Base-by-base conservation (phyloP, 768 basidiomycete species). In the Chalciporus pseudorubinellus region DNA sequence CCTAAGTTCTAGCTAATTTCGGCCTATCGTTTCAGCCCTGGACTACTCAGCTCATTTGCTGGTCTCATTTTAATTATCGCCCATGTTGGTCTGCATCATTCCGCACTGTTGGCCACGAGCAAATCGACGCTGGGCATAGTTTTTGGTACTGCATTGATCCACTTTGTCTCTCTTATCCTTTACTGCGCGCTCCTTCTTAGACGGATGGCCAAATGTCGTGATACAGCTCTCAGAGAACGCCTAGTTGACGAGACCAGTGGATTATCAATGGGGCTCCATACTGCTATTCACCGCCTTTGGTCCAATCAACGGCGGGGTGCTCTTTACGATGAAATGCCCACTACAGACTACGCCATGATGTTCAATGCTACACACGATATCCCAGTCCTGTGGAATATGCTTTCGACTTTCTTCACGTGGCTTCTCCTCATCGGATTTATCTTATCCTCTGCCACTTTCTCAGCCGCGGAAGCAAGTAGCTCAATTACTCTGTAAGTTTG, bases 401-500 rank as follows among this genome's bases (percentile, higher is more conserved):
- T 74, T 16, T 74, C 77, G 14, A 72, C 72, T 3, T 80, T 81
- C 65, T 80, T 78, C 58, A 79, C 76, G 14, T 81, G 80, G 80
- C 74, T 81, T 48, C 61, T 80, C 42, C 63, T 81, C 26, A 78
- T 78, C 13, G 79, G 79, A 8, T 81, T 81, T 56, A 70, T 81
- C 12, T 66, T 82, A 26, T 79, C 81, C 60, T 79, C 79, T 2
- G 78, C 77, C 39, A 80, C 79, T 18, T 80, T 81, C 60, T 67
- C 74, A 36, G 77, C 72, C 56, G 64, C 79, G 61, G 6, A 42
- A 39, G 39, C 39, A 34, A 24, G 39, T 50, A 16, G 60, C 64
- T 29, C 58, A 13, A 31, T 31, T 11, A 3, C 29, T 31, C 29
- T 31, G 29, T 31, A 31, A 31, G 29, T 31, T 56, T 78, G 76